Base-by-base conservation (phyloP, 2,329 filamentous ascomycete genomes). In the Helotiales sp. region DNA sequence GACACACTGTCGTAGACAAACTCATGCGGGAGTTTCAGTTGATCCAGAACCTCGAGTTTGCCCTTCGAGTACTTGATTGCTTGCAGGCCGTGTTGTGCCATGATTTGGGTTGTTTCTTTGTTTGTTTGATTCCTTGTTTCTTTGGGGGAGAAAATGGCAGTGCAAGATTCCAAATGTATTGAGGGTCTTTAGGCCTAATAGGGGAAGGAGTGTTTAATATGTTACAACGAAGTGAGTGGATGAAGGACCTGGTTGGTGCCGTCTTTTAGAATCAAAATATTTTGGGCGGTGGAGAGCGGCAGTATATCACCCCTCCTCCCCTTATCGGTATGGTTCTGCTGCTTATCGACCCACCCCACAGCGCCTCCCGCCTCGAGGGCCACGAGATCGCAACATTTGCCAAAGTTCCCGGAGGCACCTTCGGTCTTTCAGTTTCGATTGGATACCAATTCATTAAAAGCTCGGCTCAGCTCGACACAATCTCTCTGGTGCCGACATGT, bases 21-120 rank as follows among this genome's bases (percentile, higher is more conserved):
- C 73, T 91, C 88, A 76, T 96, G 92, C 15, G 92, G 92, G 24
- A 96, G 85, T 69, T 88, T 87, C n/a, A 96, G 87, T 81, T 96
- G 92, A 79, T 96, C 91, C 63, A 96, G 86, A 71, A 96, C 92
- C 72, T 92, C 84, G 66, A 96, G 84, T 78, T 86, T 86, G 72
- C 91, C 91, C 61, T 88, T 85, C 63, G 84, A 82, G 79, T 95
- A 96, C 73, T 89, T 89, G 80, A 96, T 93, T 11, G 92, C 92
- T 80, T 94, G 86, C 55, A 96, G 87, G 26, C 83, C 82, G 24
- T 62, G 28, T 10, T 66, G 61, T 30, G 61, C 64, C 64, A 63
- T 66, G 8, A 17, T 62, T 57, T 6, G 8, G 10, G 5, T 26
- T 7, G 20, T 20, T 15, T n/a, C n/a, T n/a, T n/a, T n/a, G n/a